Evolutionary conservation across 345 rosid genomes (phyloP).

Genomic region (Carallia brachiata): DNA sequence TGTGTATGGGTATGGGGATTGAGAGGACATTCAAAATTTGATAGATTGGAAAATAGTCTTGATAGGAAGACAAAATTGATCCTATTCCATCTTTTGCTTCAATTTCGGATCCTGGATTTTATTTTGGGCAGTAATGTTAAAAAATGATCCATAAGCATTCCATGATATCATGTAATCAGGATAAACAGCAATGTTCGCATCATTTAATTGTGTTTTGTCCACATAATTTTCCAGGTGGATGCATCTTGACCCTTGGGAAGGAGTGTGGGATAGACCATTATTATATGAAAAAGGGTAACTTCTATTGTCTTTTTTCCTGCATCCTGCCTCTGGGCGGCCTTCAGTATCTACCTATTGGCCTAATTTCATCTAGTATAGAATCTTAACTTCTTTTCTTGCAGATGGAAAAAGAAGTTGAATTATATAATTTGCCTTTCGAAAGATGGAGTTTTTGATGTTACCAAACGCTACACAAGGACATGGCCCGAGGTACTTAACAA

Average conservation of each 20-base stretch:
- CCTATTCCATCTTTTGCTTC: slow-evolving; percentile 3
- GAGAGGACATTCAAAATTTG: too few species aligned
- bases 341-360: not conserved
- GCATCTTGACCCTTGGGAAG: slow-evolving; percentile 97
- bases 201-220: slow-evolving; percentile 4
- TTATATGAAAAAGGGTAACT: slow-evolving; percentile 86
- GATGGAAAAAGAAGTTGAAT: slow-evolving; percentile 76
- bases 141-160: slow-evolving; percentile 13
- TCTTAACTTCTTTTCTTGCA: slow-evolving; percentile 20
- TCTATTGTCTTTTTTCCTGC: slow-evolving; percentile 9
- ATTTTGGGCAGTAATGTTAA: slow-evolving; percentile 67
- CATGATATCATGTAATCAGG: not conserved
- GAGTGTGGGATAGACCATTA: slow-evolving; percentile 69
- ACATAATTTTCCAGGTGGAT: slow-evolving; percentile 63
- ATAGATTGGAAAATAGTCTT: not conserved
- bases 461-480: slow-evolving; percentile 90
- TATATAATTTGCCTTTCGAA: slow-evolving; percentile 75
- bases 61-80: slow-evolving; percentile 3
- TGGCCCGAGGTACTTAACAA: slow-evolving; percentile 73
- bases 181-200: slow-evolving; percentile 1
- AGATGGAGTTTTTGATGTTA: slow-evolving; percentile 89
- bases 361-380: not conserved
- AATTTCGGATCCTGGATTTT: slow-evolving; percentile 73
- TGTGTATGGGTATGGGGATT: too few species aligned
- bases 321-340: slow-evolving; percentile 11